Evolutionary conservation across 1,139 yeast genomes (phyloP), one percentile per base, ranked within the genome.

Genomic region (Pichia sp.): DNA sequence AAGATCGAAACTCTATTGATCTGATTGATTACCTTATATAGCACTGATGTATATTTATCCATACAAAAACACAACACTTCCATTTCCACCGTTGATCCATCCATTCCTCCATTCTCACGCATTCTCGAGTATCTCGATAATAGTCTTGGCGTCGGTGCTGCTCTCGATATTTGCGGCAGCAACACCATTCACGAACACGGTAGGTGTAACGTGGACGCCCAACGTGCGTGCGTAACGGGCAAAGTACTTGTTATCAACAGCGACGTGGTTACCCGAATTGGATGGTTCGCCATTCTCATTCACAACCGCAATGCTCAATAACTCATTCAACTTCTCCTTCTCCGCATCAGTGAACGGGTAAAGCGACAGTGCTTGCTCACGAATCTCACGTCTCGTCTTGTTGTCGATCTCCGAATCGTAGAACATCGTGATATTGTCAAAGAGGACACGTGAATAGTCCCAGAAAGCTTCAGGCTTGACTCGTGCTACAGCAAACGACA

Each of bases 1-100:
- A 89, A 89, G 84, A 91, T 93, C 67, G 98, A 93, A 74, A 85
- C 96, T 61, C 79, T 93, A 67, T 80, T 93, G 68, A 91, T 91
- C 64, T 91, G 82, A 69, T 23, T 32, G n/a, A n/a, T n/a, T n/a
- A n/a, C n/a, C n/a, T n/a, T n/a, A n/a, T n/a, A n/a, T n/a, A n/a
- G n/a, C n/a, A n/a, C n/a, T n/a, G n/a, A n/a, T n/a, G n/a, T n/a
- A n/a, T n/a, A n/a, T n/a, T n/a, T n/a, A 25, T 25, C 12, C 12
- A 25, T 25, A 10, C 28, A 25, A 25, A 12, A 25, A n/a, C 14
- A 12, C 14, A n/a, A n/a, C n/a, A n/a, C n/a, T n/a, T n/a, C n/a
- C n/a, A n/a, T n/a, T n/a, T n/a, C n/a, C n/a, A n/a, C n/a, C n/a
- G n/a, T 24, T 12, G 26, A 24, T 24, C 26, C 26, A 24, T 12